Conservation (phyloP, 1,284 basidiomycete species). For the Malassezia equina region DNA sequence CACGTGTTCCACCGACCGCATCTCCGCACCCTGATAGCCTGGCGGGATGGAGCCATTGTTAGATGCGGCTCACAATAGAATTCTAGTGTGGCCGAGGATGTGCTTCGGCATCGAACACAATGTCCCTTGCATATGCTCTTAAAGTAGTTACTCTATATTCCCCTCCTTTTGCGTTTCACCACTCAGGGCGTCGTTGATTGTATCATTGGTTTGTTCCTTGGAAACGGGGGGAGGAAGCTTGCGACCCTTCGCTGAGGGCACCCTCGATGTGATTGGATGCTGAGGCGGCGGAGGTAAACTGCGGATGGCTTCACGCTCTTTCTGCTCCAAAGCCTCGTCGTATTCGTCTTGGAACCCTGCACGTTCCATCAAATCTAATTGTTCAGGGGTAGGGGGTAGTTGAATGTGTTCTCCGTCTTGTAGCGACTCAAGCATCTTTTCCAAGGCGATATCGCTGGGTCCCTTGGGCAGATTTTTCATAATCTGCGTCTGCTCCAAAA, state of each 20-base stretch:
- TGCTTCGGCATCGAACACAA: neutral
- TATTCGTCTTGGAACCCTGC: slow-evolving; percentile 43
- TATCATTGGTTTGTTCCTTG: neutral
- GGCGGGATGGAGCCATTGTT: too few relatives aligned
- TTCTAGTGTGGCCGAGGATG: too few relatives aligned
- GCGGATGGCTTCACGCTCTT: slow-evolving; percentile 25
- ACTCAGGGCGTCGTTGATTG: neutral
- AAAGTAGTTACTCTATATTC: neutral
- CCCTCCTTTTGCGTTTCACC: neutral
- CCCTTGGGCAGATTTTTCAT: slow-evolving; percentile 5
- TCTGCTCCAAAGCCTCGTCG: slow-evolving; percentile 28
- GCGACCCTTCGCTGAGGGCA: neutral
- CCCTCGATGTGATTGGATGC: slow-evolving; percentile 13
- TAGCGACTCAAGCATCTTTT: slow-evolving; percentile 18
- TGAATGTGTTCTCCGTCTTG: slow-evolving; percentile 39
- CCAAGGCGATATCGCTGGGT: neutral
- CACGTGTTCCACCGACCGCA: too few relatives aligned
- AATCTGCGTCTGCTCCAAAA: slow-evolving; percentile 26
- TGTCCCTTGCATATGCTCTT: neutral
- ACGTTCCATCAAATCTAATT: slow-evolving; percentile 40
- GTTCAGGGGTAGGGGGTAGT: slow-evolving; percentile 41
- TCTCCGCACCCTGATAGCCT: too few relatives aligned
- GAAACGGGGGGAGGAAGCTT: neutral
- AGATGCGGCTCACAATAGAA: too few relatives aligned
- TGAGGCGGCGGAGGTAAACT: slow-evolving; percentile 28